phyloP scores from a whole-genome alignment of 2,329 filamentous ascomycete species.

The Phialophora macrospora region DNA sequence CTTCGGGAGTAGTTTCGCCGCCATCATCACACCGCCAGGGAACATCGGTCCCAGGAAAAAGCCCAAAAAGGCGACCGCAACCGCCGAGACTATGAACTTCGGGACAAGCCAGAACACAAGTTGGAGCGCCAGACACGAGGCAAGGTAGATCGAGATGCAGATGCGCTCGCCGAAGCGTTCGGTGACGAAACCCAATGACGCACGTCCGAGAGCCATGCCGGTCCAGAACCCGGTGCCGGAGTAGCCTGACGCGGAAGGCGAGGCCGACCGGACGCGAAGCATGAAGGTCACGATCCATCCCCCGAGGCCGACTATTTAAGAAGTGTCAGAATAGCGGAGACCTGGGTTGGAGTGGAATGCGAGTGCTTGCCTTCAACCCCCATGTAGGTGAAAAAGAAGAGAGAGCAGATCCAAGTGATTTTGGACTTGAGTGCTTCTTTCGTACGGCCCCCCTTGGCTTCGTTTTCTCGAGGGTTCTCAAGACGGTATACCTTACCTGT shows the following conservation, averaged over 20 bases:
- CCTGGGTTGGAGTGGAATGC: background rate
- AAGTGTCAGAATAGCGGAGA: background rate
- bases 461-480: slow-evolving; percentile 46
- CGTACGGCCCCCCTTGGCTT: slow-evolving; percentile 47
- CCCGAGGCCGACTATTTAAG: slow-evolving; percentile 51
- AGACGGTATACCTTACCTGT: slow-evolving; percentile 64
- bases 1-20: slow-evolving; percentile 71
- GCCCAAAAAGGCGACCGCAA: slow-evolving; percentile 71
- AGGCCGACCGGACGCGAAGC: slow-evolving; percentile 73
- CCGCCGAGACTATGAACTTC: slow-evolving; percentile 70
- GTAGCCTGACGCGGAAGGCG: slow-evolving; percentile 73
- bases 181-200: slow-evolving; percentile 74
- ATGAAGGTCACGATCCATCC: slow-evolving; percentile 81
- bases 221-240: slow-evolving; percentile 76
- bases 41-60: slow-evolving; percentile 80
- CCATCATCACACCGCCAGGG: slow-evolving; percentile 71
- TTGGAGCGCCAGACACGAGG: slow-evolving; percentile 65
- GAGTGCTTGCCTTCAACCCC: slow-evolving; percentile 68
- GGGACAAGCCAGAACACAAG: slow-evolving; percentile 80
- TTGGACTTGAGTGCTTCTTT: slow-evolving; percentile 39
- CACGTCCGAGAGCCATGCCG: slow-evolving; percentile 72
- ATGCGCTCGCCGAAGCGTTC: slow-evolving; percentile 68
- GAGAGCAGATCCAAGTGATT: slow-evolving; percentile 72
- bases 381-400: slow-evolving; percentile 75
- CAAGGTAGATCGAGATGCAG: slow-evolving; percentile 65